Conservation (phyloP, 139 green algal genomes). For the Micractinium sp. region DNA sequence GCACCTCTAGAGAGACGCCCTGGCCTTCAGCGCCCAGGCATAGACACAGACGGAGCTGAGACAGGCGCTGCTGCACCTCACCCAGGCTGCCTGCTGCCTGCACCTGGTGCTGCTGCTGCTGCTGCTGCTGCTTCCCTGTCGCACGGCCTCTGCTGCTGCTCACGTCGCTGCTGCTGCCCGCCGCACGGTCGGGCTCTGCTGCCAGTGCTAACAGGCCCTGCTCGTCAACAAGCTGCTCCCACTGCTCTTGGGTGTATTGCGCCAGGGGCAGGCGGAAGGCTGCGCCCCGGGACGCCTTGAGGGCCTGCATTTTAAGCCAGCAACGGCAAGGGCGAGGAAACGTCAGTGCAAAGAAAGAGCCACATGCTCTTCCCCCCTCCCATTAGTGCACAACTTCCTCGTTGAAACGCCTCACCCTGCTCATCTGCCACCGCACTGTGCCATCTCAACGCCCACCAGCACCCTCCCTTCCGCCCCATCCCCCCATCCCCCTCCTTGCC, state of each 20-base stretch:
- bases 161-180: background rate
- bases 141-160: background rate
- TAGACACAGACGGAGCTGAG: constrained; percentile 55
- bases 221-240: constrained; percentile 10
- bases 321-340: no score
- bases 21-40: constrained; percentile 84
- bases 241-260: constrained; percentile 38
- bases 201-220: background rate
- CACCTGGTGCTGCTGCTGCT: background rate
- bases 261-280: constrained; percentile 56
- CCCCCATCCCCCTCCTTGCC: constrained; percentile 38
- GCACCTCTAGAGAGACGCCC: constrained; percentile 64
- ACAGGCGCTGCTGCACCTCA: background rate
- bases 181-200: constrained; percentile 1
- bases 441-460: background rate
- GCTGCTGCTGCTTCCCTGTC: background rate
- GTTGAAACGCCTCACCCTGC: no score
- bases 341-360: no score
- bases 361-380: no score
- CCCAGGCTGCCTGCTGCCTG: background rate
- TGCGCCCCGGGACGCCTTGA: constrained; percentile 41
- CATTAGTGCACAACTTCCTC: no score
- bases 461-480: background rate
- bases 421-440: background rate
- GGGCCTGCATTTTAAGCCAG: background rate